These are phyloP conservation scores for Stemphylium lycopersici DNA, from an alignment of 2,329 filamentous ascomycete genomes.

Conservation along the genomic window DNA sequence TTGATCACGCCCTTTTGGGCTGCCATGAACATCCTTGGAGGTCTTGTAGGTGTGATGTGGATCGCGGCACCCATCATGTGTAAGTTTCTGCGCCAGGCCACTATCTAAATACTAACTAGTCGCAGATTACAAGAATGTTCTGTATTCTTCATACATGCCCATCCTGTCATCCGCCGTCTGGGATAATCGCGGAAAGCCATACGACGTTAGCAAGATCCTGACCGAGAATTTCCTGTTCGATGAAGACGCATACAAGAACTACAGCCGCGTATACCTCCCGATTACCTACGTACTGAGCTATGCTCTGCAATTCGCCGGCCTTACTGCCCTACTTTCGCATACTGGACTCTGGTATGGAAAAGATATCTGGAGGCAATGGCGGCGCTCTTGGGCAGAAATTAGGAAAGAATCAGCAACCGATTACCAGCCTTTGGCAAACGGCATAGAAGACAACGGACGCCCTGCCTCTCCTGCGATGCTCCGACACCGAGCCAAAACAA, in stretches of 20 bases:
- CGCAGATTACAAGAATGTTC: conserved; percentile 73
- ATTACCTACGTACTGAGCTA: conserved; percentile 90
- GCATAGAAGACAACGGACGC: conserved; percentile 42
- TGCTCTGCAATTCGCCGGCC: conserved; percentile 81
- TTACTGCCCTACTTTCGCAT: conserved; percentile 80
- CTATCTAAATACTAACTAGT: conserved; percentile 6
- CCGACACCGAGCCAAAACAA: conserved; percentile 36
- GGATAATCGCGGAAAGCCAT: conserved; percentile 80
- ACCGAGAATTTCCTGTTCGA: conserved; percentile 81
- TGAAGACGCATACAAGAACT: conserved; percentile 74
- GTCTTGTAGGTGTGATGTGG: conserved; percentile 84
- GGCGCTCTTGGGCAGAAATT: conserved; percentile 69
- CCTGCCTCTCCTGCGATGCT: conserved; percentile 27
- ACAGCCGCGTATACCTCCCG: conserved; percentile 83
- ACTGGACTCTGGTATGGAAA: conserved; percentile 83
- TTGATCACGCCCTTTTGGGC: conserved; percentile 86
- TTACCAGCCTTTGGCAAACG: conserved; percentile 44
- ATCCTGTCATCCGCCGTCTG: conserved; percentile 85
- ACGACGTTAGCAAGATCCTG: conserved; percentile 81
- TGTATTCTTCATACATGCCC: conserved; percentile 84
- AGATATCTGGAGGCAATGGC: conserved; percentile 81
- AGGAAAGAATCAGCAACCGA: conserved; percentile 43
- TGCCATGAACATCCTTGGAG: conserved; percentile 81
- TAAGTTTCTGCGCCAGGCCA: conserved; percentile 32
- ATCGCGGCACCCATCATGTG: conserved; percentile 77